Base-by-base conservation (phyloP, 2,329 filamentous ascomycete species). In the Microascus cirrosus region DNA sequence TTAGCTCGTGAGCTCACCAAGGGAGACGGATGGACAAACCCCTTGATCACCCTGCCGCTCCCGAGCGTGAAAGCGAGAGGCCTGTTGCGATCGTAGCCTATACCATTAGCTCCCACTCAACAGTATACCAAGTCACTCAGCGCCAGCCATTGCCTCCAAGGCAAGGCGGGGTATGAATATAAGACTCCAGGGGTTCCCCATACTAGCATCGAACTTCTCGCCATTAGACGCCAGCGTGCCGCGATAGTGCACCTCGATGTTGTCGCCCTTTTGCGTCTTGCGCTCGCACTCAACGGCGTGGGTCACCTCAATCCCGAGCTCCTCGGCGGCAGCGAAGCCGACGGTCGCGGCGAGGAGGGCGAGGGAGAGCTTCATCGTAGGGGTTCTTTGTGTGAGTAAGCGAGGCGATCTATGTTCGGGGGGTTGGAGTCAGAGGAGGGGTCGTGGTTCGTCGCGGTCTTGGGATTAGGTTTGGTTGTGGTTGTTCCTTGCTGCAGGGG, bases 31-130 rank as follows among this genome's bases (percentile, higher is more conserved):
- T 51, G 35, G 34, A 78, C 83, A 66, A 69, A 90, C 85, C 93
- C 93, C 75, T 89, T 86, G 70, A 99, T 99, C 55, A 97, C 94
- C 70, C 87, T 82, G 52, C 90, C 89, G 25, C 75, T 74, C 39
- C 94, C 94, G 35, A 99, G 76, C 61, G 77, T 84, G 75, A 99
- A 97, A 61, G 70, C 75, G 67, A 99, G 83, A 6, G 94, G 93
- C 60, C 74, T 69, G 39, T 84, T 83, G 51, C 92, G 84, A 64
- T 92, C 85, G 73, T 95, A 95, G 72, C 77, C 77, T 80, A 55
- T 28, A 11, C 45, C 5, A 20, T 50, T 12, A 50, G 45, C 45
- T 50, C 28, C 28, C 28, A 32, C 28, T 42, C 36, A n/a, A n/a
- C n/a, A n/a, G n/a, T n/a, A 42, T 42, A n/a, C 12, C 12, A 42